phyloP scores from a whole-genome alignment of 164 flowering plant species.

The Saururus chinensis region DNA sequence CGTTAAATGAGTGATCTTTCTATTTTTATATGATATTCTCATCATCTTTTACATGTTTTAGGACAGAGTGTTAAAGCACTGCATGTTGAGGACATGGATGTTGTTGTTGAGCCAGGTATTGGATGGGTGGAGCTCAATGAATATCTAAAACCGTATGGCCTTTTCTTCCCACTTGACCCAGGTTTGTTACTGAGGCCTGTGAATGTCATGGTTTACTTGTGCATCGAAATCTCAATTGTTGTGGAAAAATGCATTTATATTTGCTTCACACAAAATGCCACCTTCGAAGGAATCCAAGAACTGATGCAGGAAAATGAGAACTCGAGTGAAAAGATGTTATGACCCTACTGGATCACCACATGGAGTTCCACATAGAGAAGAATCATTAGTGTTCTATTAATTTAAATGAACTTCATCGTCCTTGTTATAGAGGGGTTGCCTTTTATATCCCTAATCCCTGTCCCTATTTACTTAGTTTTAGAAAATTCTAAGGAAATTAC shows the following conservation, averaged over 20 bases:
- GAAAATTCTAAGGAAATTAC: too few relatives aligned
- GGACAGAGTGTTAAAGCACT: conserved; percentile 65
- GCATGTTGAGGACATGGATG: conserved; percentile 94
- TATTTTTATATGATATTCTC: not conserved
- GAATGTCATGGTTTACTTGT: not conserved
- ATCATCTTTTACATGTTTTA: not conserved
- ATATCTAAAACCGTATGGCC: conserved; percentile 83
- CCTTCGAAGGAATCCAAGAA: not conserved
- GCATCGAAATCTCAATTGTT: not conserved
- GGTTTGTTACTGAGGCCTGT: conserved; percentile 28
- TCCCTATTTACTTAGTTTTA: too few relatives aligned
- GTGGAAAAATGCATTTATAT: not conserved
- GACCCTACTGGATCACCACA: too few relatives aligned
- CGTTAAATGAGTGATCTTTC: not conserved
- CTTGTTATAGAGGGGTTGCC: too few relatives aligned
- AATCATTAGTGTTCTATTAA: too few relatives aligned
- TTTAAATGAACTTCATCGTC: too few relatives aligned
- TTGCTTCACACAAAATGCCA: not conserved
- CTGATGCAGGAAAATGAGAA: too few relatives aligned
- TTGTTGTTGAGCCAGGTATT: conserved; percentile 95
- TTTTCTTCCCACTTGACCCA: conserved; percentile 97
- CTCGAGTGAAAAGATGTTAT: too few relatives aligned
- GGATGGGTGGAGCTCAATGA: conserved; percentile 99
- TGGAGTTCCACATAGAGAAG: too few relatives aligned
- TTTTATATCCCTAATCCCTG: too few relatives aligned